Base-by-base conservation (phyloP, 306 rosid species). In the Lathyrus tuberosus region DNA sequence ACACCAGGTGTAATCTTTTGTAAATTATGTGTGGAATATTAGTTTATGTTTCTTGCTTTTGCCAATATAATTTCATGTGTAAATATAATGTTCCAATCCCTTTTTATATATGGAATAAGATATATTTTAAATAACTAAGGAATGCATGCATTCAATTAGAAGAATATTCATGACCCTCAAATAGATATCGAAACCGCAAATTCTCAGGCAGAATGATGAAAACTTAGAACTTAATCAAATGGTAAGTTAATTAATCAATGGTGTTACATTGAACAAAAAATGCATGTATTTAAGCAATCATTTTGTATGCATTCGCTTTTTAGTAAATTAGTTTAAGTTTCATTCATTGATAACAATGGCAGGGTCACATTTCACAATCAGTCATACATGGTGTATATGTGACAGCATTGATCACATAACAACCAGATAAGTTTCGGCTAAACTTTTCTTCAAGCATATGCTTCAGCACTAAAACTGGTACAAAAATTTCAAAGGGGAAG, bases 11-110 rank as follows among this genome's bases (percentile, higher is more conserved):
- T 49, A 41, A 38, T 69, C 52, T 51, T 22, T 42, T 72, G 76
- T 77, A 54, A 68, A 62, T 77, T 68, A 76, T 60, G 64, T 71
- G 44, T 71, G 73, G 26, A 54, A 67, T 74, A 12, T 17, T 24
- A 37, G 64, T 41, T 15, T 22, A 24, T 40, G 42, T 4, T 46
- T 18, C 15, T 63, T 30, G 53, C 60, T 38, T 69, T 62, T 46
- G 35, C n/a, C 35, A 54, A 44, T 56, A 26, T 26, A 72, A 46
- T 72, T 46, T 68, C 54, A 38, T 18, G 65, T 46, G 44, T 37
- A 17, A 61, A 53, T 52, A 52, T 6, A 37, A 20, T 65, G 48
- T 46, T 53, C 38, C 69, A 47, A 24, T 54, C n/a, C 24, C 61
- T 24, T n/a, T 47, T 5, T 54, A 53, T 22, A 7, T 54, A 26